Conservation (phyloP, 2,329 filamentous ascomycete genomes). For the Tothia fuscella region DNA sequence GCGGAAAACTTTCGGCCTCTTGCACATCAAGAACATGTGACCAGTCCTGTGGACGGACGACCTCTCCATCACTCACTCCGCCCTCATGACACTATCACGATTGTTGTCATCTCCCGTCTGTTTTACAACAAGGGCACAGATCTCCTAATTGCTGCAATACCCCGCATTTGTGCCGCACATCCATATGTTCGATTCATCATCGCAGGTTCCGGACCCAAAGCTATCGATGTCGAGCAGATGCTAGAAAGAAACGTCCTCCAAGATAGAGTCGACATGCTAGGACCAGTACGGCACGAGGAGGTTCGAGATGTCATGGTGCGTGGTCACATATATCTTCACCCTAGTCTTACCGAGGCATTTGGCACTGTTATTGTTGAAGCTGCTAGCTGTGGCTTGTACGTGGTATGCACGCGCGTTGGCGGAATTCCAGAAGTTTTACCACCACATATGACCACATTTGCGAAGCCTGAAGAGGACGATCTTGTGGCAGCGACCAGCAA, state of each 20-base stretch:
- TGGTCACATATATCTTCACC: constrained; percentile 92
- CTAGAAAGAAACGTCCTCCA: constrained; percentile 89
- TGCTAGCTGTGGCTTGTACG: constrained; percentile 87
- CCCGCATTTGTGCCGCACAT: constrained; percentile 77
- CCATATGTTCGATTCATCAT: constrained; percentile 95
- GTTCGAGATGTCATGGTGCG: constrained; percentile 95
- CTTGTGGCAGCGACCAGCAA: constrained; percentile 78
- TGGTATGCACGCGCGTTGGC: constrained; percentile 91
- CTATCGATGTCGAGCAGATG: constrained; percentile 97
- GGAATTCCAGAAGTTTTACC: constrained; percentile 95
- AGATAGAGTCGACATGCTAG: constrained; percentile 84
- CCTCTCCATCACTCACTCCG: constrained; percentile 48
- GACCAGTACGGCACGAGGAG: constrained; percentile 86
- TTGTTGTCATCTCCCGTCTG: constrained; percentile 90
- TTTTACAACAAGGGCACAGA: constrained; percentile 99
- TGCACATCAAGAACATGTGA: constrained; percentile 17
- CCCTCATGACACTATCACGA: constrained; percentile 79
- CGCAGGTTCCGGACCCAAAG: constrained; percentile 87
- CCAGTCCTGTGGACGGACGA: constrained; percentile 3
- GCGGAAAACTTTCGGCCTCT: constrained; percentile 87
- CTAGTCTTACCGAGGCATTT: constrained; percentile 90
- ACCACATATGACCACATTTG: constrained; percentile 93
- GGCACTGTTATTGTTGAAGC: constrained; percentile 97
- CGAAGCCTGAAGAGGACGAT: constrained; percentile 92
- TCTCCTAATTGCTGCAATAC: constrained; percentile 89